Conservation (phyloP, 352 stramenopile species). For the Pythium graminicola region DNA sequence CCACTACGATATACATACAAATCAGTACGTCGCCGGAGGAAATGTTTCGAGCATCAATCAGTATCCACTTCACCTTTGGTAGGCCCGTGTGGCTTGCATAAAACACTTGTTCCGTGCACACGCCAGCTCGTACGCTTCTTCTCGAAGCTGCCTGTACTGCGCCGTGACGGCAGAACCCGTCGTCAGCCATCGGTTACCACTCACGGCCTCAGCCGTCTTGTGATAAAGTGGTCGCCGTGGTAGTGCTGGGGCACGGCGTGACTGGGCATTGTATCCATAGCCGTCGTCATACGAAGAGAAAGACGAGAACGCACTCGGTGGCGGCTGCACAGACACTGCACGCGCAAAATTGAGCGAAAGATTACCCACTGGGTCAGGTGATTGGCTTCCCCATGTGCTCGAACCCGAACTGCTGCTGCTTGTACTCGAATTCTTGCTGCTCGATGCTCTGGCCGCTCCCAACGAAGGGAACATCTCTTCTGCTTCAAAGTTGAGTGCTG, state of each 20-base stretch:
- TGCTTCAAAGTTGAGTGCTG: constrained; percentile 48
- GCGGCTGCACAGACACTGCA: constrained; percentile 55
- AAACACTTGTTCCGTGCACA: constrained; percentile 84
- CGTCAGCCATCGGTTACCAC: constrained; percentile 47
- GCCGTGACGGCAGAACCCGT: constrained; percentile 49
- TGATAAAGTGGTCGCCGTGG: constrained; percentile 46
- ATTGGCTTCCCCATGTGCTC: constrained; percentile 19
- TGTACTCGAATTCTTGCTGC: neutral
- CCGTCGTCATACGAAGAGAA: constrained; percentile 10
- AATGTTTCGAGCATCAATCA: no score
- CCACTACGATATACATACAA: constrained; percentile 30
- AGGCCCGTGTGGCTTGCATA: constrained; percentile 79
- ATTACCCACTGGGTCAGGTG: constrained; percentile 23
- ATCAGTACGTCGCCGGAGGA: neutral
- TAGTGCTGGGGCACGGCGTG: constrained; percentile 9
- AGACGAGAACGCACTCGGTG: neutral
- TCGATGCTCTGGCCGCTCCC: neutral
- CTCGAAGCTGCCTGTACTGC: constrained; percentile 72
- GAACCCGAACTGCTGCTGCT: constrained; percentile 1
- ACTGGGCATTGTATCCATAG: neutral
- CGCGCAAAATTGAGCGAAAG: constrained; percentile 75
- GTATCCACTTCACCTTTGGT: constrained; percentile 77
- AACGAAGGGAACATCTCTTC: constrained; percentile 81
- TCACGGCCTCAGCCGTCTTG: constrained; percentile 40
- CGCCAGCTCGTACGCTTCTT: constrained; percentile 72